Evolutionary conservation across 148 eudicot species (phyloP), one percentile per base, ranked within the genome.

Genomic region (Fagopyrum esculentum): DNA sequence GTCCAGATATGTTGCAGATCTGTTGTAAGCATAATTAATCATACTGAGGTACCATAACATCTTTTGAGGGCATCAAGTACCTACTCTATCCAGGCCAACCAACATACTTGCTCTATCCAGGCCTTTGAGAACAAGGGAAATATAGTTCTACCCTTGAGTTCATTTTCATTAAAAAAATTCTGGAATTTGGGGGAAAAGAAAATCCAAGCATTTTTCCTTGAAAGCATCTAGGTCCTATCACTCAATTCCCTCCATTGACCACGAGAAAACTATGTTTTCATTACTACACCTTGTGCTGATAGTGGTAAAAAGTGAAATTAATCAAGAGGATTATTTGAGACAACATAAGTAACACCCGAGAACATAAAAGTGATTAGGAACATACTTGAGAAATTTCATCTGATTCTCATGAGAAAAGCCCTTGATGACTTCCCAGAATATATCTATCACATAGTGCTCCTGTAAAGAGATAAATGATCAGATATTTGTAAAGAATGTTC

Each of bases 321-420:
- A 10, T 30, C 10, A 51, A 9, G 60, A n/a, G 1, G 57, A 78
- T 29, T 35, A 10, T 48, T 64, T 44, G 30, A 63, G 77, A 10
- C 11, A 44, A 46, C 6, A 35, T 16, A 71, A 45, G 71, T 47
- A 66, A 40, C 19, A 15, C 19, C 35, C 30, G 69, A 63, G 10
- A 66, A 43, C 45, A 13, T 35, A 66, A 12, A 45, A 35, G 17
- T 74, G 29, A 59, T 60, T 43, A 49, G 3, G 59, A 29, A 84
- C 98, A 85, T 82, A 94, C 98, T 94, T 94, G 85, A 94, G 89
- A 81, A 94, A 90, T 78, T 86, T 94, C 84, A 85, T 85, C 84
- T 89, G 93, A 74, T 90, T 89, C 74, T 86, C 93, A 85, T 81
- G 82, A 77, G 93, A 89, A 80, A 94, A 83, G 82, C 82, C 81